phyloP scores from a whole-genome alignment of 495 filamentous ascomycete species.

The Hyphodiscus hymeniophilus region DNA sequence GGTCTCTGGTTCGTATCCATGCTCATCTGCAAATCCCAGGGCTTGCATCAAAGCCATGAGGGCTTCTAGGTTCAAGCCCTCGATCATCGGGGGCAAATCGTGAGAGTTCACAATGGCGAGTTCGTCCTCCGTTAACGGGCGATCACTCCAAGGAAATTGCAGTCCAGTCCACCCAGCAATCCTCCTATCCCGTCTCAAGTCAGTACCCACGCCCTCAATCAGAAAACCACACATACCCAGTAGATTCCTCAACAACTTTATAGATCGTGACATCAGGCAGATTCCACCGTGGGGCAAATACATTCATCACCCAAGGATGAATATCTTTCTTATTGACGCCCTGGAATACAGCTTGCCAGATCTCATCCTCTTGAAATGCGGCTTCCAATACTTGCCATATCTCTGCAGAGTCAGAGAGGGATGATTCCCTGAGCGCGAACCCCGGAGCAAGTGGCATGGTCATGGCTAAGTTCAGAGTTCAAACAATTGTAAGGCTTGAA shows the following conservation, averaged over 20 bases:
- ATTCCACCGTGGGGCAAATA: neutral
- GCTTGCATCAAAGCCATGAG: neutral
- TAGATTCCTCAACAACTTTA: conserved; percentile 2
- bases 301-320: conserved; percentile 1
- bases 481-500: no score
- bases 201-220: neutral
- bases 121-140: neutral
- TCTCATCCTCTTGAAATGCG: conserved; percentile 3
- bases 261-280: conserved; percentile 12
- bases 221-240: neutral
- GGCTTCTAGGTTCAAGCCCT: conserved; percentile 5
- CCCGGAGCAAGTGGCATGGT: neutral
- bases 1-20: conserved; percentile 12
- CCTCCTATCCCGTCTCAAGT: conserved; percentile 4
- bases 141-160: conserved; percentile 8
- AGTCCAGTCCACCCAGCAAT: conserved; percentile 12
- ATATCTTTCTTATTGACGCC: conserved; percentile 1
- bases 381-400: conserved; percentile 1
- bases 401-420: conserved; percentile 1
- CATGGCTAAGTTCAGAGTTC: neutral
- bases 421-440: conserved; percentile 4
- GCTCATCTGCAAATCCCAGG: neutral
- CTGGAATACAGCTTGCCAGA: neutral
- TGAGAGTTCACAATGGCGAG: neutral
- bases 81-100: neutral